Conservation (phyloP, 2,329 filamentous ascomycete genomes). For the Diatrype stigma region DNA sequence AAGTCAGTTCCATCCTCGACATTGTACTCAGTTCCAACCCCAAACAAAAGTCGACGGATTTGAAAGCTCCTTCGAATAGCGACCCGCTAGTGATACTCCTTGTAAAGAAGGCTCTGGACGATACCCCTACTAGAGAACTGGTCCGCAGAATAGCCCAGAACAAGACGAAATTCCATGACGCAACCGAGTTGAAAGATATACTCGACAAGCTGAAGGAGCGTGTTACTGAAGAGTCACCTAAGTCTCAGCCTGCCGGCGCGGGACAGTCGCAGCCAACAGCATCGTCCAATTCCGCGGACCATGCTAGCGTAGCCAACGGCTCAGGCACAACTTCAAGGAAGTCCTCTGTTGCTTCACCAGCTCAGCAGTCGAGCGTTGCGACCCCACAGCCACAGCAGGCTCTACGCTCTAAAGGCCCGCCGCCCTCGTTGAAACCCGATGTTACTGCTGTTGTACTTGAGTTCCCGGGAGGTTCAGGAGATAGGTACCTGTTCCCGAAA, state of each 20-base stretch:
- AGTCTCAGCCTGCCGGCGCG: slow-evolving; percentile 12
- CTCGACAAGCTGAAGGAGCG: slow-evolving; percentile 45
- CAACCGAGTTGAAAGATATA: slow-evolving; percentile 48
- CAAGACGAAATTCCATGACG: slow-evolving; percentile 47
- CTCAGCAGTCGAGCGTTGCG: slow-evolving; percentile 12
- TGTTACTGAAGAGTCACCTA: slow-evolving; percentile 34
- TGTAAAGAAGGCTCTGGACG: slow-evolving; percentile 55
- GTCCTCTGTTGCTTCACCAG: slow-evolving; percentile 15
- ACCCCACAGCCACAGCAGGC: slow-evolving; percentile 47
- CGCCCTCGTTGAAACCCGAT: slow-evolving; percentile 51
- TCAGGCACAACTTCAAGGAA: slow-evolving; percentile 25
- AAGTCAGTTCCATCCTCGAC: slow-evolving; percentile 53
- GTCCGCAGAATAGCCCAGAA: slow-evolving; percentile 51
- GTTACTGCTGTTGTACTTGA: slow-evolving; percentile 66
- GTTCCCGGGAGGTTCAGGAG: slow-evolving; percentile 62
- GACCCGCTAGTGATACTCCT: slow-evolving; percentile 53
- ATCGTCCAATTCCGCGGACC: slow-evolving; percentile 28
- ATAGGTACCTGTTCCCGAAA: slow-evolving; percentile 75
- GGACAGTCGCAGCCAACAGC: slow-evolving; percentile 20
- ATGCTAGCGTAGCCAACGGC: slow-evolving; percentile 25
- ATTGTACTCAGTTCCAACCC: slow-evolving; percentile 58
- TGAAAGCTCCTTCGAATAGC: slow-evolving; percentile 50
- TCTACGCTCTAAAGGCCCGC: slow-evolving; percentile 56
- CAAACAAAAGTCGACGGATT: slow-evolving; percentile 47
- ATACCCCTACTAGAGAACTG: slow-evolving; percentile 43